These are phyloP conservation scores for Phoma herbarum DNA, from an alignment of 2,329 filamentous ascomycete genomes.

Conservation along the genomic window DNA sequence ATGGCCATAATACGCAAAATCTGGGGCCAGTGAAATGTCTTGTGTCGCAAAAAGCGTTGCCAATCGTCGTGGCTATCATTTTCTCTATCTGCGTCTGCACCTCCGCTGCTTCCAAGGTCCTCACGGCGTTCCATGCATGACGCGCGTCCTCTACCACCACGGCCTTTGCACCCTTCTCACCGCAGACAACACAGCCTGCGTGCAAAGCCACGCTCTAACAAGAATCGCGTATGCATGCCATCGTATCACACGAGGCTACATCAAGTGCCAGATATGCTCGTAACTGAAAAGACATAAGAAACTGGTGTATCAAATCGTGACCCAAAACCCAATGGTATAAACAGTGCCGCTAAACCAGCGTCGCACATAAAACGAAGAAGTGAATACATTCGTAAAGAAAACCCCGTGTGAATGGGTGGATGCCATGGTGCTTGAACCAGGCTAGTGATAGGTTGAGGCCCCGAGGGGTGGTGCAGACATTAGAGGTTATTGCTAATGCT, in stretches of 20 bases:
- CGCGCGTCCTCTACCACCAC: slow-evolving; percentile 36
- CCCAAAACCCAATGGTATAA: slow-evolving; percentile 46
- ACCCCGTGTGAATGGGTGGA: slow-evolving; percentile 12
- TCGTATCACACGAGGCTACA: slow-evolving; percentile 27
- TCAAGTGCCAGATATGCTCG: slow-evolving; percentile 31
- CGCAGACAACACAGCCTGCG: slow-evolving; percentile 29
- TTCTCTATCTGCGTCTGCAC: slow-evolving; percentile 25
- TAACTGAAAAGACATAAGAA: slow-evolving; percentile 44
- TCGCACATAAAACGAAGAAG: slow-evolving; percentile 29
- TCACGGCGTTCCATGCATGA: slow-evolving; percentile 24
- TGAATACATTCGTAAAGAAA: slow-evolving; percentile 30
- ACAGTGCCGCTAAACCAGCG: slow-evolving; percentile 36
- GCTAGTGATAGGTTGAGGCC: slow-evolving; percentile 38
- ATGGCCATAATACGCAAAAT: slow-evolving; percentile 6
- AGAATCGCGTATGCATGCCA: slow-evolving; percentile 26
- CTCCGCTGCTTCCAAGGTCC: not conserved
- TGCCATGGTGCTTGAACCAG: slow-evolving; percentile 31
- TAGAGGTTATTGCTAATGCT: slow-evolving; percentile 44
- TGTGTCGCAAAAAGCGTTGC: slow-evolving; percentile 14
- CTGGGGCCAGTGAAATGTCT: slow-evolving; percentile 3
- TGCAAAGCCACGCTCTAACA: slow-evolving; percentile 15
- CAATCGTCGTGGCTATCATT: slow-evolving; percentile 29
- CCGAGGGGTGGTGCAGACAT: slow-evolving; percentile 45
- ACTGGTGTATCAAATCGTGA: slow-evolving; percentile 35
- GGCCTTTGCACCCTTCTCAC: slow-evolving; percentile 25